A percentile compares a stretch with the other conserved stretches of the same genome.
phyloP scores from a whole-genome alignment of 2,329 filamentous ascomycete species.

The Fusarium chlamydosporum region DNA sequence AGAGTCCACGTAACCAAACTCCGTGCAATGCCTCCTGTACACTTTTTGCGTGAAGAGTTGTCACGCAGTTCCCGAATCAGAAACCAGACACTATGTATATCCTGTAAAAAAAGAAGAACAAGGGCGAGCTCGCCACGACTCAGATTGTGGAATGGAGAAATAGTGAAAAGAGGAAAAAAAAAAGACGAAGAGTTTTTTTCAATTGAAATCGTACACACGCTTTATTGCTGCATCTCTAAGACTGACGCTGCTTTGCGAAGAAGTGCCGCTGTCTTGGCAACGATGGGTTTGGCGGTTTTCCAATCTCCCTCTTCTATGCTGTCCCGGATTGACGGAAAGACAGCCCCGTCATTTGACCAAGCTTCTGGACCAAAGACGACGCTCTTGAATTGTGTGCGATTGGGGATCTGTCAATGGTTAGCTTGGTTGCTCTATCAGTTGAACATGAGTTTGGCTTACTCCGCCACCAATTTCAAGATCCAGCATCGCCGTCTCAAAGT shows the following conservation, averaged over 20 bases:
- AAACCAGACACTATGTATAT: conserved; percentile 41
- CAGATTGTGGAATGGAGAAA: conserved; percentile 23
- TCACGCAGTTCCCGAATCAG: conserved; percentile 36
- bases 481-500: conserved; percentile 86
- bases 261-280: conserved; percentile 79
- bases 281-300: conserved; percentile 74
- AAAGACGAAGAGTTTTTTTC: conserved; percentile 20
- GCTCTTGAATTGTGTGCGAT: conserved; percentile 94
- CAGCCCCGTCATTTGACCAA: conserved; percentile 68
- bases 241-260: conserved; percentile 70
- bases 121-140: conserved; percentile 35
- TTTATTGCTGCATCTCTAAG: conserved; percentile 49
- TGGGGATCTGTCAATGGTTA: conserved; percentile 74
- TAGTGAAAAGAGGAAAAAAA: conserved; percentile 27
- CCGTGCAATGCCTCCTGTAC: conserved; percentile 55
- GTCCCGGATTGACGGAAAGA: conserved; percentile 83
- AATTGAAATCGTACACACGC: conserved; percentile 40
- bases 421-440: not conserved
- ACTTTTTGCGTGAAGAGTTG: conserved; percentile 39
- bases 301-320: conserved; percentile 80
- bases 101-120: conserved; percentile 37
- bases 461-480: conserved; percentile 80
- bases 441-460: conserved; percentile 68
- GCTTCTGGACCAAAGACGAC: conserved; percentile 87
- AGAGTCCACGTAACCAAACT: conserved; percentile 51